Percentiles rank a stretch among this genome's conserved stretches.
phyloP scores from a whole-genome alignment of 306 rosid genomes.

The Corylus americana region DNA sequence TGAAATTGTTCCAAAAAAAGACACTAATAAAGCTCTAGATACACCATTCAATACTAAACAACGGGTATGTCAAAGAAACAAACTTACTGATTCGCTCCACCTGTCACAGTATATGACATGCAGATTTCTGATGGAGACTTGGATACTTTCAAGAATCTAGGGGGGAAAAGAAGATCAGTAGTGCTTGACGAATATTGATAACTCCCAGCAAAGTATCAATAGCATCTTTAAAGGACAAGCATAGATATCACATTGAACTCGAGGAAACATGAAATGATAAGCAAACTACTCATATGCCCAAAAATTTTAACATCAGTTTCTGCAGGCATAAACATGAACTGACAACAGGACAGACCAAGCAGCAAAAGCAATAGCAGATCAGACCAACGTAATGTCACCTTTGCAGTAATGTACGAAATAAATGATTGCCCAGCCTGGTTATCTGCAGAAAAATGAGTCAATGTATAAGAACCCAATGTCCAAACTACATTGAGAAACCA shows the following conservation, averaged over 20 bases:
- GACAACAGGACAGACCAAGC: slow-evolving; percentile 15
- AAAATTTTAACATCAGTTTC: background rate
- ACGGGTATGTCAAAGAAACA: slow-evolving; percentile 6
- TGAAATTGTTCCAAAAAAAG: background rate
- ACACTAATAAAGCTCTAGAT: background rate
- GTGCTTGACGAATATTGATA: background rate
- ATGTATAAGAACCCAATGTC: slow-evolving; percentile 27
- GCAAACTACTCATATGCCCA: background rate
- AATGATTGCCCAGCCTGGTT: slow-evolving; percentile 80
- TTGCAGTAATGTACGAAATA: slow-evolving; percentile 72
- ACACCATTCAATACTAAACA: background rate
- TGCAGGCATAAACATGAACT: background rate
- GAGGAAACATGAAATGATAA: background rate
- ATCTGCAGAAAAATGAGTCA: slow-evolving; percentile 51
- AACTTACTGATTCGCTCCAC: slow-evolving; percentile 57
- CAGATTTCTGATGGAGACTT: slow-evolving; percentile 77
- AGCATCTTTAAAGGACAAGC: background rate
- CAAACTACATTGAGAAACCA: background rate
- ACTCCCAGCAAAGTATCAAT: background rate
- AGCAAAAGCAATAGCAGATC: slow-evolving; percentile 18
- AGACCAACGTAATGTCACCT: slow-evolving; percentile 53
- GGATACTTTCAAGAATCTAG: slow-evolving; percentile 89
- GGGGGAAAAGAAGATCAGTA: slow-evolving; percentile 20
- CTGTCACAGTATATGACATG: slow-evolving; percentile 64
- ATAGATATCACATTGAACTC: too few species aligned